These are phyloP conservation scores for Aureobasidium sp. DNA, from an alignment of 2,329 filamentous ascomycete species.

Conservation along the genomic window DNA sequence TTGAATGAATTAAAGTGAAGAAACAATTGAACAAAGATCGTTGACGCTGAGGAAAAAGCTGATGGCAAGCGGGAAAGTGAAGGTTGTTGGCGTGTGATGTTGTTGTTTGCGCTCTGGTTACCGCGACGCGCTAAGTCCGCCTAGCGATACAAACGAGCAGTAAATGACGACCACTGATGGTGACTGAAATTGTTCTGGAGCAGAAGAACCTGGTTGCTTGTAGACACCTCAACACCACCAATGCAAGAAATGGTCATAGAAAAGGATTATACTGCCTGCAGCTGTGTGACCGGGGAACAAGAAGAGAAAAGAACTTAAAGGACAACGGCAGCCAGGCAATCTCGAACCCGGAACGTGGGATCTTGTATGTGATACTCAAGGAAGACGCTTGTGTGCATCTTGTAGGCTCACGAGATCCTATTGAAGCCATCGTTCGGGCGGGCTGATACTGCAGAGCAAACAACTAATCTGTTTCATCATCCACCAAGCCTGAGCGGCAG, in stretches of 20 bases:
- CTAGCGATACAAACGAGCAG: slow-evolving; percentile 11
- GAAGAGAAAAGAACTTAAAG: not conserved
- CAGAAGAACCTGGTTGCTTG: not conserved
- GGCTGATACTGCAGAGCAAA: slow-evolving; percentile 6
- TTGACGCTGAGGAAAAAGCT: not conserved
- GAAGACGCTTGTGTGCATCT: not conserved
- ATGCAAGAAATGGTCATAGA: slow-evolving; percentile 2
- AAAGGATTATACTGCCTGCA: slow-evolving; percentile 10
- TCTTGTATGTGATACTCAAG: slow-evolving; percentile 1
- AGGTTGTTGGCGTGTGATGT: not conserved
- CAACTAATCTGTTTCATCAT: slow-evolving; percentile 2
- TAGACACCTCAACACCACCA: slow-evolving; percentile 1
- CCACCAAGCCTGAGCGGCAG: not conserved
- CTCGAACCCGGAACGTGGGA: not conserved
- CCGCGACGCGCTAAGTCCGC: slow-evolving; percentile 5
- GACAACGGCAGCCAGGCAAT: not conserved
- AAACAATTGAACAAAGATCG: slow-evolving; percentile 3
- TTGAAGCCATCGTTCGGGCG: not conserved
- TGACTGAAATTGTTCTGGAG: not conserved
- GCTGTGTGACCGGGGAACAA: slow-evolving; percentile 10
- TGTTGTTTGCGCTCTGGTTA: slow-evolving; percentile 9
- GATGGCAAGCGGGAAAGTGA: not conserved
- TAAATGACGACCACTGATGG: not conserved
- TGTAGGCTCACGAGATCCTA: not conserved
- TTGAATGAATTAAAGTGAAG: not conserved